Conservation (phyloP, 805 yeast species). For the Scheffersomyces coipomensis region DNA sequence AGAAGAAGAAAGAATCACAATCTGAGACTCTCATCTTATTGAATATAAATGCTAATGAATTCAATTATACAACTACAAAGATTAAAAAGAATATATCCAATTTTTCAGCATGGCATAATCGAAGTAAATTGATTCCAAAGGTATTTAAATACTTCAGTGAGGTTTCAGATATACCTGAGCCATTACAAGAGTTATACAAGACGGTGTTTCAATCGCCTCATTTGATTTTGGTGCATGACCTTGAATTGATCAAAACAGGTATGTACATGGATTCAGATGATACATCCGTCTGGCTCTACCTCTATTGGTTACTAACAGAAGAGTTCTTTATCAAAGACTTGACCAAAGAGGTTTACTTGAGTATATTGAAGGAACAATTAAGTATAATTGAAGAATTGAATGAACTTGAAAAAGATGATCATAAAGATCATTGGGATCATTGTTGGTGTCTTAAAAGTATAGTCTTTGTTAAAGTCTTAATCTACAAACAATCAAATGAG, state of each 20-base stretch:
- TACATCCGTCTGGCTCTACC: conserved; percentile 88
- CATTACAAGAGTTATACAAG: conserved; percentile 4
- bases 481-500: conserved; percentile 8
- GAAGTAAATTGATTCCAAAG: conserved; percentile 65
- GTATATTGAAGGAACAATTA: conserved; percentile 46
- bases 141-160: conserved; percentile 30
- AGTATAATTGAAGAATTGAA: conserved; percentile 58
- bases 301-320: conserved; percentile 70
- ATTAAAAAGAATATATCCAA: conserved; percentile 85
- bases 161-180: conserved; percentile 1
- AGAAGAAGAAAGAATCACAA: neutral
- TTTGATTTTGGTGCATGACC: conserved; percentile 52
- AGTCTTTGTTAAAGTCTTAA: conserved; percentile 42
- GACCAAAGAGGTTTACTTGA: conserved; percentile 21
- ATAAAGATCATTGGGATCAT: conserved; percentile 48
- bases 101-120: conserved; percentile 94
- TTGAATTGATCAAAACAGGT: conserved; percentile 73
- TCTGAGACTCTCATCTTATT: conserved; percentile 13
- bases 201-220: conserved; percentile 26
- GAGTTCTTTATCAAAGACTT: conserved; percentile 32
- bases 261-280: conserved; percentile 92
- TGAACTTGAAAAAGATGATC: conserved; percentile 70
- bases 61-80: conserved; percentile 72
- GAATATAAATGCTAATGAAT: conserved; percentile 49
- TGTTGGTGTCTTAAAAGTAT: conserved; percentile 74